Evolutionary conservation across 768 basidiomycete species (phyloP), one percentile per base, ranked within the genome.

Genomic region (Pleurotus platypus): DNA sequence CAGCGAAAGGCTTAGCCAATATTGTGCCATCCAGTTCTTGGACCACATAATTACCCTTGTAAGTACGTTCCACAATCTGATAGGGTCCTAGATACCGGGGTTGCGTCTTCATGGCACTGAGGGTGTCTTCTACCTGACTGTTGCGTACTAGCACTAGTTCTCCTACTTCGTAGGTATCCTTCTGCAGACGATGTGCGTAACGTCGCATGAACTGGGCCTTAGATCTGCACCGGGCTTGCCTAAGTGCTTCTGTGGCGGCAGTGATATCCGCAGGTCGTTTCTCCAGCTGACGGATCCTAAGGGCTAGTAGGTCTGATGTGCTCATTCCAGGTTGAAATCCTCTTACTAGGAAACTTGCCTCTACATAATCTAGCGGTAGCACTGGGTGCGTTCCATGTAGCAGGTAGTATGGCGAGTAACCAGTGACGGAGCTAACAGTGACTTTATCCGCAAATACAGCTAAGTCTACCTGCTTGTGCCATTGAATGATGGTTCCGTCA

Each of bases 261-360:
- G 49, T 22, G 1, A 71, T 24, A 56, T 72, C 65, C 8, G 58
- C 55, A 3, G 54, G 38, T n/a, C 55, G 48, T 15, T 58, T 64
- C n/a, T 66, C 30, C 0, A 72, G 54, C 30, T 72, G 71, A 0
- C 59, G 57, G 15, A 69, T 66, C 9, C 61, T 38, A 20, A 64
- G 42, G 2, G 65, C 62, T 1, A 72, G 49, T 1, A 71, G 58
- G 0, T 71, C 67, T 1, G 37, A 15, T 2, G 59, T 59, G 0
- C 50, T 37, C 38, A 71, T 57, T 2, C 46, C 45, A 1, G 13
- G 13, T 0, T 59, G 18, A 42, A 65, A 60, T 4, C 62, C 64
- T 7, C 63, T 53, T 1, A 68, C 58, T 45, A 73, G 43, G 47
- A 73, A 74, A 1, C 67, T 72, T 0, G 69, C 63, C 57, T 73